Evolutionary conservation across 2,329 filamentous ascomycete genomes (phyloP), one percentile per base, ranked within the genome.

Genomic region (Rhinocladiella similis): DNA sequence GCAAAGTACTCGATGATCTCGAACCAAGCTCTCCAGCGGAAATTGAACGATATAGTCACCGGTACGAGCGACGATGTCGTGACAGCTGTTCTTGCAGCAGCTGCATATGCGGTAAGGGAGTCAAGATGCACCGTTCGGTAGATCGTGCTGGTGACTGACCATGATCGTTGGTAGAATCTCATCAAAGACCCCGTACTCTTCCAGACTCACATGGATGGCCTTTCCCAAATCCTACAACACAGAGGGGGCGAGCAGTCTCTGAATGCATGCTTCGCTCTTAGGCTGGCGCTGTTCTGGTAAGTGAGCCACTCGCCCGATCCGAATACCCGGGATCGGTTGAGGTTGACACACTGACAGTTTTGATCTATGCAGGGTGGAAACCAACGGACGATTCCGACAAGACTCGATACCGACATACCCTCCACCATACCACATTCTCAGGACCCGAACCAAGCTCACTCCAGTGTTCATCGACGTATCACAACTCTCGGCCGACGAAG

Each of bases 61-160:
- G 49, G 49, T 16, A 52, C 49, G 16, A 52, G 38, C 42, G 27
- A 52, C 19, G 49, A 52, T 22, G 49, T 52, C 16, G 35, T 52
- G 3, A 52, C 49, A 13, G 38, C 49, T 16, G 49, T 52, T n/a
- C 20, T 52, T 16, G 39, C 49, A 12, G 38, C 49, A 3, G 49
- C 49, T 12, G 49, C 49, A 3, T 52, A 52, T 46, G 49, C 49
- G 38, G 49, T 52, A 52, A 16, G 49, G 14, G 10, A 16, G 6
- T 41, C 38, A n/a, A 41, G 12, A 12, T n/a, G 38, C 29, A 33
- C 29, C 6, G 10, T 7, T 33, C 29, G 10, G 29, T 6, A 3
- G 18, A 36, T 16, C 25, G 36, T 36, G 16, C 29, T 20, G 25
- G n/a, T 14, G 10, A 19, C 33, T 49, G 47, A 49, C 36, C 36